phyloP scores from a whole-genome alignment of 257 asterid genomes.

The Ligustrum vulgare region DNA sequence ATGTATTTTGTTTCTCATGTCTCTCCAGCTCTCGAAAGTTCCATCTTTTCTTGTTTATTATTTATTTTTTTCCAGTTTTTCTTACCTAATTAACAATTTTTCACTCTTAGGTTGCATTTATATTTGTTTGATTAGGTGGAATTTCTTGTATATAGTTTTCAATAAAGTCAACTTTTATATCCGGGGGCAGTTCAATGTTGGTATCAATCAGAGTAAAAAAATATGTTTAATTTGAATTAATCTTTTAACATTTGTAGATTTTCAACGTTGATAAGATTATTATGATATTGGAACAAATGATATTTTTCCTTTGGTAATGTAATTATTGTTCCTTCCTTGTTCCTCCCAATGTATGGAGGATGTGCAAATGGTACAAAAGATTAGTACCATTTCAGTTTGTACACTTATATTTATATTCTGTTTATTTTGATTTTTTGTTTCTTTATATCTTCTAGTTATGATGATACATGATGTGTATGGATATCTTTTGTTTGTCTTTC shows the following conservation, averaged over 20 bases:
- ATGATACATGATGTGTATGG: background rate
- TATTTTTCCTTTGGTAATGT: background rate
- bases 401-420: background rate
- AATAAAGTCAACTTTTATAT: slow-evolving; percentile 14
- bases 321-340: background rate
- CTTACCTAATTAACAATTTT: background rate
- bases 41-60: background rate
- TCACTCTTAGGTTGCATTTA: background rate
- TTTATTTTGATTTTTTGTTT: background rate
- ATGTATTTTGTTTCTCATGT: background rate
- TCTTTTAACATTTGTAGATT: slow-evolving; percentile 2
- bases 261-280: background rate
- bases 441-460: background rate
- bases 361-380: slow-evolving; percentile 11
- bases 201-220: background rate
- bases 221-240: background rate
- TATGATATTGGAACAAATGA: background rate
- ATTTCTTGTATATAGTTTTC: background rate
- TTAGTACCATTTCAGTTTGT: background rate
- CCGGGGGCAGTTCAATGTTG: background rate
- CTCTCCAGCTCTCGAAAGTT: background rate
- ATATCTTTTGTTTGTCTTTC: background rate
- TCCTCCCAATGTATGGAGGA: background rate
- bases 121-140: background rate
- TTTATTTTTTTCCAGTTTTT: background rate